Base-by-base conservation (phyloP, 1,139 yeast species). In the Blastobotrys niveus region DNA sequence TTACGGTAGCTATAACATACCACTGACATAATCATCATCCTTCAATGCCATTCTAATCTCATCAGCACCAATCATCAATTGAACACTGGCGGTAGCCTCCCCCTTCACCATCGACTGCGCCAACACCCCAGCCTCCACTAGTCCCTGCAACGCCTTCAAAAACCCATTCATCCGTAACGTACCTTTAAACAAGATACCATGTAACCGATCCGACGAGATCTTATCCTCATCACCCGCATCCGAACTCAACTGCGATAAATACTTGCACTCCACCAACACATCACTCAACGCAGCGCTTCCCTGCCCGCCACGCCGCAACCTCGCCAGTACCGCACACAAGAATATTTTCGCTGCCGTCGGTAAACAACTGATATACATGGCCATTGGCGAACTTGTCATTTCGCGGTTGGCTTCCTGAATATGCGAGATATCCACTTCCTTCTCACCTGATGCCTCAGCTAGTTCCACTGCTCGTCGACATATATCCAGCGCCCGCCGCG, bases 381-480 rank as follows among this genome's bases (percentile, higher is more conserved):
- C 65, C 31, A 80, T 66, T 0, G 96, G 94, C 0, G 95, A 80
- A 48, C 76, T 77, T 9, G 88, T 79, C 1, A 94, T 77, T 62
- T 87, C 96, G 51, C 77, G 75, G 31, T 87, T 80, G 0, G 97
- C 97, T 52, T 72, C 76, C 57, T 80, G 77, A 27, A 88, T 78
- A 61, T 84, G 94, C 12, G 70, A 69, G 26, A 86, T 82, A 30
- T 77, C 76, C 5, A 88, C 91, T 3, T 72, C 66, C 52, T 74
- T 73, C 14, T 52, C 54, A 5, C 58, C 55, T 3, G 52, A 59
- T 6, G 47, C 43, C 57, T 85, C 94, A 0, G 96, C 96, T 32
- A 89, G 71, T 60, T 88, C 96, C 6, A 89, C 85, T 0, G 97
- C 96, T 48, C 97, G 70, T 36, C 93, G 74, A 59, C 96, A 85